Evolutionary conservation across 768 basidiomycete genomes (phyloP), one percentile per base, ranked within the genome.

Genomic region (Clitopilus passeckerianus): DNA sequence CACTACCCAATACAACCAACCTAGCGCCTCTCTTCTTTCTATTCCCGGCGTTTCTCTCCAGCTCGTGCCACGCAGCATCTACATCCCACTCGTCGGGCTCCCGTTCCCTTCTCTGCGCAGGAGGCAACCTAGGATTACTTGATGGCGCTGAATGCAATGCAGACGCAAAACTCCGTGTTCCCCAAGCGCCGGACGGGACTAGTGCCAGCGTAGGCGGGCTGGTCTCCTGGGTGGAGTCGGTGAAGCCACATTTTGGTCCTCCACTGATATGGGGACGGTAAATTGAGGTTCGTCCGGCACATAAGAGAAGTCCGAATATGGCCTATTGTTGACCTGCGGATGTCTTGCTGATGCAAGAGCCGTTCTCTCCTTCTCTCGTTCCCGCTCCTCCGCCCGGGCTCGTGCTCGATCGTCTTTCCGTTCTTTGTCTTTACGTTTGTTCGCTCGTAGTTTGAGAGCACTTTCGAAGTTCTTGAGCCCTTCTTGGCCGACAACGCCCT

Each of bases 391-490:
- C 23, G 90, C 91, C 15, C 84, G 78, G 1, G 76, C 76, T 55
- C 87, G 86, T 1, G 95, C 95, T 52, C 86, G 82, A 70, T 98
- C 94, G 67, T 98, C 96, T 69, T 88, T 92, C 70, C 83, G 80
- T 55, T 80, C 86, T 74, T 91, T 91, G 72, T 96, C 93, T 70
- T 86, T 86, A 64, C 93, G 80, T 63, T 89, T 82, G 9, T 82
- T 70, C 0, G 86, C 80, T 30, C 96, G 86, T 73, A 84, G 82
- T 73, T 85, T 89, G 58, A 99, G 77, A 30, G 91, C 83, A 1
- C 83, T 84, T 67, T 95, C 93, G 65, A 97, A 99, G 59, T 83
- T 88, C 77, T 83, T 87, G 57, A 98, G 70, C 0, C 89, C 87
- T 10, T 88, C 87, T 14, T 69, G 67, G 30, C 93, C 90, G 18